Base-by-base conservation (phyloP, 345 rosid genomes). In the Garcia nutans region DNA sequence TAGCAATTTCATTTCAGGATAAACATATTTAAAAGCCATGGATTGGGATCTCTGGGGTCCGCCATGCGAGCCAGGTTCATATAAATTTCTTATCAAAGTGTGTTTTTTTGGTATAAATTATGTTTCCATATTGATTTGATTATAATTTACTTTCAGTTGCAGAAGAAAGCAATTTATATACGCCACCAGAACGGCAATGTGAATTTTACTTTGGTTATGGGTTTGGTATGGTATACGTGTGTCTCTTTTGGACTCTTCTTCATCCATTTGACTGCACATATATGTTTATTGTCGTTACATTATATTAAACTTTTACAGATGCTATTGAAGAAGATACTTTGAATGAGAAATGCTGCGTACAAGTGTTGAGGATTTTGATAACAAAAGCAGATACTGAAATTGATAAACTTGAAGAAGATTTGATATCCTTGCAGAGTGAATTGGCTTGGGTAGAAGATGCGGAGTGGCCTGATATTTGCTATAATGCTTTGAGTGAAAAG, bases 11-110 rank as follows among this genome's bases (percentile, higher is more conserved):
- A 58, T 61, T 77, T 71, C 76, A 57, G 79, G 75, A 42, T 47
- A 17, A 52, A 49, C 26, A 57, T 28, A 68, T 59, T 57, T 70
- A 61, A 64, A 78, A 47, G 59, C 57, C 16, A 87, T 85, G 91
- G 86, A 78, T 47, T 82, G 65, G 78, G 90, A 87, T 77, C 87
- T 89, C 71, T 89, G 94, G 94, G 89, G 87, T 75, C 85, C 89
- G 64, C 82, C 90, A 75, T 37, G 71, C 69, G 70, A 75, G 82
- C 75, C 74, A 69, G 86, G 81, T 82, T 58, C 22, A 26, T 3
- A 10, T 17, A 37, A 24, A 8, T 49, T 28, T 10, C n/a, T 16
- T 42, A 44, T 55, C 13, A 7, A 22, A 55, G 7, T 31, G 3
- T 6, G 37, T 23, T 22, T 41, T 0, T 64, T 33, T 22, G 61